Percentiles rank a stretch among this genome's conserved stretches.
Evolutionary conservation across 192 early-diverging fungal species (phyloP).

Genomic region (Mortierella claussenii): DNA sequence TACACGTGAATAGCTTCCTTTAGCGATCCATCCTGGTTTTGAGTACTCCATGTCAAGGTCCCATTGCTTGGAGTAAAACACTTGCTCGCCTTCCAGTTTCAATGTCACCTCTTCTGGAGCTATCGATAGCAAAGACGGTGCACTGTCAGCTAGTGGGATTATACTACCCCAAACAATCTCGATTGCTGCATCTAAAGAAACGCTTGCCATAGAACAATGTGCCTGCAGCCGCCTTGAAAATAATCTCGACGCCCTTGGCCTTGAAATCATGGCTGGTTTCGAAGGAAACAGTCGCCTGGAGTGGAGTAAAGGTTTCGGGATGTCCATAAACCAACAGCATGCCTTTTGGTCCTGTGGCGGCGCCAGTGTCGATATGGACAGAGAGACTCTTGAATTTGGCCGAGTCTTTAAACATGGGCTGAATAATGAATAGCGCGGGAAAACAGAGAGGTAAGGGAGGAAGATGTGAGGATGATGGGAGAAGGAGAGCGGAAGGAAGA

Average conservation of each 20-base stretch:
- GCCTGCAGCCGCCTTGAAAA: conserved; percentile 5
- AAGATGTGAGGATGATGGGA: too few relatives aligned
- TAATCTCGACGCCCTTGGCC: conserved; percentile 12
- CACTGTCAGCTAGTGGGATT: not conserved
- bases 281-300: conserved; percentile 15
- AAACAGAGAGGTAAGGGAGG: not conserved
- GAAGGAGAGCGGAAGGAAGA: too few relatives aligned
- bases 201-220: not conserved
- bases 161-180: too few relatives aligned
- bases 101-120: not conserved
- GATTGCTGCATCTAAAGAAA: too few relatives aligned
- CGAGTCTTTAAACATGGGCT: conserved; percentile 9
- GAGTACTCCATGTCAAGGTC: conserved; percentile 6
- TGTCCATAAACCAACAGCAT: conserved; percentile 7
- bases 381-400: conserved; percentile 9
- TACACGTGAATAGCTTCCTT: conserved; percentile 7
- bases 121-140: not conserved
- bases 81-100: conserved; percentile 5
- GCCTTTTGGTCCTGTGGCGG: conserved; percentile 10
- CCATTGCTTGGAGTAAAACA: conserved; percentile 17
- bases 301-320: not conserved
- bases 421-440: too few relatives aligned
- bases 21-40: conserved; percentile 5
- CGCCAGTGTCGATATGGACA: conserved; percentile 12
- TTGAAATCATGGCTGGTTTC: conserved; percentile 13